These are phyloP conservation scores for Leccinum longicurvipes DNA, from an alignment of 768 basidiomycete genomes.

Conservation along the genomic window DNA sequence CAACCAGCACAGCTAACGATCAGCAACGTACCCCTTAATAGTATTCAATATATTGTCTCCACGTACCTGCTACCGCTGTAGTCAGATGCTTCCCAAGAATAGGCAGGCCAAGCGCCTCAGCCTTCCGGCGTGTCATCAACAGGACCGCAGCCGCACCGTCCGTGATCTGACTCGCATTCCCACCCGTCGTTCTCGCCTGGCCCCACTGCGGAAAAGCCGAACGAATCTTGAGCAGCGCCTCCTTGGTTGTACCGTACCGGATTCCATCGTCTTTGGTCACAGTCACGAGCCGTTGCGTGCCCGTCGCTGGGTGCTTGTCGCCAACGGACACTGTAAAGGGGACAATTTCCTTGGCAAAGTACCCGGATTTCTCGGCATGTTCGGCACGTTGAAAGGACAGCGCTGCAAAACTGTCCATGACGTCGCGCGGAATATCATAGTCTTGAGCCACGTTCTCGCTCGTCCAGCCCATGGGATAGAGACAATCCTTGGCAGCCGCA, in stretches of 20 bases:
- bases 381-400: conserved; percentile 78
- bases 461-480: conserved; percentile 85
- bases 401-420: conserved; percentile 75
- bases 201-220: conserved; percentile 85
- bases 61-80: conserved; percentile 63
- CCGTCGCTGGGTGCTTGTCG: conserved; percentile 57
- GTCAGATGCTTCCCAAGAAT: conserved; percentile 78
- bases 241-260: conserved; percentile 68
- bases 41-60: neutral
- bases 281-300: conserved; percentile 48
- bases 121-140: conserved; percentile 77
- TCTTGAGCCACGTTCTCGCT: conserved; percentile 82
- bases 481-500: conserved; percentile 55
- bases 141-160: conserved; percentile 82
- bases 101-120: conserved; percentile 66
- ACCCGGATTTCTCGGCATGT: conserved; percentile 62
- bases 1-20: neutral
- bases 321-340: conserved; percentile 68
- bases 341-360: conserved; percentile 68
- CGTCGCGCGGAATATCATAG: conserved; percentile 65
- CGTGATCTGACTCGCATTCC: conserved; percentile 83
- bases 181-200: conserved; percentile 69
- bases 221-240: conserved; percentile 58
- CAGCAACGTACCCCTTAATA: neutral
- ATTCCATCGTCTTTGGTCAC: conserved; percentile 77